phyloP scores from a whole-genome alignment of 495 filamentous ascomycete species.

The Neurospora africana region DNA sequence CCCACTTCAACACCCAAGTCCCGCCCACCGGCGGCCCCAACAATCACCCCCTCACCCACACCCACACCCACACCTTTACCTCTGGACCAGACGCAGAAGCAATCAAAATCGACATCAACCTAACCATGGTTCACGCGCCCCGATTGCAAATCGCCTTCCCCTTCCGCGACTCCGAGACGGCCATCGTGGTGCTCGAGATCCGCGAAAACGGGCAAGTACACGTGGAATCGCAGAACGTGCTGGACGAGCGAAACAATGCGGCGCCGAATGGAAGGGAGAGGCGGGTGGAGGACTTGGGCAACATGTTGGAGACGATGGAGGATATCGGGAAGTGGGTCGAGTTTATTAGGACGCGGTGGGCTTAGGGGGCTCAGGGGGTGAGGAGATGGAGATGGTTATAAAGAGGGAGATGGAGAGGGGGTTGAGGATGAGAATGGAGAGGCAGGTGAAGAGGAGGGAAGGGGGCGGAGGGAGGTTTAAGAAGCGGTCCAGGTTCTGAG shows the following conservation, averaged over 20 bases:
- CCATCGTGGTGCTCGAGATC: conserved; percentile 46
- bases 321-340: conserved; percentile 52
- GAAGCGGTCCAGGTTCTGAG: not conserved
- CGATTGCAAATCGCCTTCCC: conserved; percentile 42
- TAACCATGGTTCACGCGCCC: conserved; percentile 36
- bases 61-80: not conserved
- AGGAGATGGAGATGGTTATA: not conserved
- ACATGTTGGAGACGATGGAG: conserved; percentile 28
- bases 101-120: conserved; percentile 36
- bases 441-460: not conserved
- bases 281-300: conserved; percentile 22
- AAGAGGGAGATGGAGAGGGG: not conserved
- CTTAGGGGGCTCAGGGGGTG: conserved; percentile 1
- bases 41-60: not conserved
- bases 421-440: not conserved
- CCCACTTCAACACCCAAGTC: not conserved
- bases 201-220: conserved; percentile 49
- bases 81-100: not conserved
- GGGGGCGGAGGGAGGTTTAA: not conserved
- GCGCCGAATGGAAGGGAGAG: conserved; percentile 13
- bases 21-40: not conserved
- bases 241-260: conserved; percentile 17
- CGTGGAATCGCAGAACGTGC: conserved; percentile 31
- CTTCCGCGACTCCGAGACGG: conserved; percentile 25
- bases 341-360: conserved; percentile 31